Conservation (phyloP, 768 basidiomycete genomes). For the Termitomyces sp. region DNA sequence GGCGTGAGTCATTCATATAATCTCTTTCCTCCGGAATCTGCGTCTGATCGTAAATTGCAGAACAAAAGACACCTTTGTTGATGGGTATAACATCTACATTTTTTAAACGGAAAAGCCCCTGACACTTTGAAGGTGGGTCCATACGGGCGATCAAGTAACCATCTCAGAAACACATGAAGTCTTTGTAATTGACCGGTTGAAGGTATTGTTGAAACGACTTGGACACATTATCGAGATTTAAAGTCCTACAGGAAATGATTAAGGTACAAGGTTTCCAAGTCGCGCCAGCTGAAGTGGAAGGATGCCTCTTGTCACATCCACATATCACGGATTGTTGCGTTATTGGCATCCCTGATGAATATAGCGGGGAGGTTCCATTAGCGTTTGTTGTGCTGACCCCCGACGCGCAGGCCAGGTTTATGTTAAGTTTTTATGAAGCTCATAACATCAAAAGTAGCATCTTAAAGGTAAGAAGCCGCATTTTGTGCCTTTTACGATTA, state of each 20-base stretch:
- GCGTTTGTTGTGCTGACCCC: conserved; percentile 54
- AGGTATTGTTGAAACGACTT: conserved; percentile 28
- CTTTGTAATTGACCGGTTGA: conserved; percentile 54
- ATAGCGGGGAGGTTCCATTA: conserved; percentile 57
- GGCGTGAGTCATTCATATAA: conserved; percentile 39
- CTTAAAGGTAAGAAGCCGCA: conserved; percentile 27
- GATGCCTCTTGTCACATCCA: conserved; percentile 37
- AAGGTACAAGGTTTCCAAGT: conserved; percentile 63
- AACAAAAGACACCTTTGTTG: conserved; percentile 50
- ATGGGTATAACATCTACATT: conserved; percentile 36
- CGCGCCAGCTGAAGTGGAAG: conserved; percentile 53
- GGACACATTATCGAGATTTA: background rate
- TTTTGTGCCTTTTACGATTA: background rate
- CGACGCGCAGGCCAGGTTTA: conserved; percentile 27
- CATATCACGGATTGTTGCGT: conserved; percentile 58
- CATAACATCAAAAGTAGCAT: conserved; percentile 33
- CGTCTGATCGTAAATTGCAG: conserved; percentile 23
- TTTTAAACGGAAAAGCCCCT: background rate
- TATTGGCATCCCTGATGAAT: conserved; percentile 54
- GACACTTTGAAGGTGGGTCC: conserved; percentile 43
- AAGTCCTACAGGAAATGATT: conserved; percentile 45
- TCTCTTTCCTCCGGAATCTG: background rate
- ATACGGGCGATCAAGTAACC: conserved; percentile 56
- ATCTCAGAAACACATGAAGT: conserved; percentile 46
- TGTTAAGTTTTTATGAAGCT: conserved; percentile 17